Base-by-base conservation (phyloP, 345 rosid genomes). In the Raphanus sativus region DNA sequence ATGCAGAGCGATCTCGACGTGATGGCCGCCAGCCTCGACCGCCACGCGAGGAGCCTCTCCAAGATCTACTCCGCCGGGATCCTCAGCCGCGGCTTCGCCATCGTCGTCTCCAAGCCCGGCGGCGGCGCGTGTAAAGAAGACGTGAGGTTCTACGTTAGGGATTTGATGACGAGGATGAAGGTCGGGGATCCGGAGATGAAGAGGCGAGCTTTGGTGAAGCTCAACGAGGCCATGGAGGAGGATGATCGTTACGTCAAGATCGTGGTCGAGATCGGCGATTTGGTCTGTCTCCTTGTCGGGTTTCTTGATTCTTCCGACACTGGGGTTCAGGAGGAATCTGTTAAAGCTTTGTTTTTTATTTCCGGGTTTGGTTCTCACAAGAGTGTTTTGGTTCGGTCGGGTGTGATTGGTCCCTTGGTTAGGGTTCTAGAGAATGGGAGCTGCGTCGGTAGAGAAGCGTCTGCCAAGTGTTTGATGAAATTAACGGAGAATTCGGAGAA, bases 1-100 rank as follows among this genome's bases (percentile, higher is more conserved):
- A 95, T 95, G 99, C 98, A 95, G 85, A 92, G 98, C 69, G 94
- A 92, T 82, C 82, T 95, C 68, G 98, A 95, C 76, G 82, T 88
- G 3, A 63, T 91, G 62, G 84, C 87, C 0, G 76, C 87, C 0
- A 95, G 81, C 70, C 81, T 92, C 42, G 94, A 89, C 54, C 62
- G 56, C 0, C 90, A 87, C 33, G 73, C 85, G 29, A 87, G 84
- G 82, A 83, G 81, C 62, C 83, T 95, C 17, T 80, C 89, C 29
- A 88, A 83, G 81, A 75, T 92, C 78, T 88, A 87, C 83, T 80
- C 86, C 2, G 84, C 85, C 10, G 94, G 94, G 70, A 78, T 88
- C 73, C 74, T 91, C 50, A 81, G 86, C 62, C 91, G 85, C 11
- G 92, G 87, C 1, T 90, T 84, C 24, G 98, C 98, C 29, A 84